Evolutionary conservation across 257 asterid genomes (phyloP).

Genomic region (Osmanthus fragrans): DNA sequence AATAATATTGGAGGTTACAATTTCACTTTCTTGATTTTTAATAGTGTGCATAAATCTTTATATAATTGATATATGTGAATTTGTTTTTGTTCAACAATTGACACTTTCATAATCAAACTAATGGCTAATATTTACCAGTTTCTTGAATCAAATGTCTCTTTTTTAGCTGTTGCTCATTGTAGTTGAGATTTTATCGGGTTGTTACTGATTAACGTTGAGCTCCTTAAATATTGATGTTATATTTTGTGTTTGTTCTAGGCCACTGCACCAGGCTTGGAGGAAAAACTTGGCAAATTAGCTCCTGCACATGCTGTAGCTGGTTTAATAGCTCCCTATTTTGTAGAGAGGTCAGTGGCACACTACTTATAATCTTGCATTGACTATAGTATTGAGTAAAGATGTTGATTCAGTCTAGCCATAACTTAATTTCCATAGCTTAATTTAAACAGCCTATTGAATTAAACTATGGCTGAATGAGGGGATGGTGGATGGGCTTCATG

Average conservation of each 20-base stretch:
- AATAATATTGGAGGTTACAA: conserved; percentile 57
- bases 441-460: neutral
- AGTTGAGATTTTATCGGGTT: neutral
- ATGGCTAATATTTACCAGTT: neutral
- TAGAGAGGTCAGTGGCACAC: conserved; percentile 55
- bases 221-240: conserved; percentile 8
- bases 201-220: neutral
- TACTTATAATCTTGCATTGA: neutral
- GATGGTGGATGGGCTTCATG: neutral
- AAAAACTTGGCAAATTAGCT: conserved; percentile 75
- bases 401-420: conserved; percentile 4
- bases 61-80: neutral
- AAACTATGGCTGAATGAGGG: neutral
- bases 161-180: neutral
- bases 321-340: conserved; percentile 59
- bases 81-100: neutral
- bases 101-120: neutral
- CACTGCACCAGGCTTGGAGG: conserved; percentile 85
- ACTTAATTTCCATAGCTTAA: neutral
- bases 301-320: conserved; percentile 92
- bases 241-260: conserved; percentile 42
- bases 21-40: conserved; percentile 7
- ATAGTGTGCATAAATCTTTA: neutral
- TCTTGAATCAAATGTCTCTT: neutral
- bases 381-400: conserved; percentile 1